Evolutionary conservation across 2,329 filamentous ascomycete genomes (phyloP), one percentile per base, ranked within the genome.

Genomic region (Colletotrichum sidae): DNA sequence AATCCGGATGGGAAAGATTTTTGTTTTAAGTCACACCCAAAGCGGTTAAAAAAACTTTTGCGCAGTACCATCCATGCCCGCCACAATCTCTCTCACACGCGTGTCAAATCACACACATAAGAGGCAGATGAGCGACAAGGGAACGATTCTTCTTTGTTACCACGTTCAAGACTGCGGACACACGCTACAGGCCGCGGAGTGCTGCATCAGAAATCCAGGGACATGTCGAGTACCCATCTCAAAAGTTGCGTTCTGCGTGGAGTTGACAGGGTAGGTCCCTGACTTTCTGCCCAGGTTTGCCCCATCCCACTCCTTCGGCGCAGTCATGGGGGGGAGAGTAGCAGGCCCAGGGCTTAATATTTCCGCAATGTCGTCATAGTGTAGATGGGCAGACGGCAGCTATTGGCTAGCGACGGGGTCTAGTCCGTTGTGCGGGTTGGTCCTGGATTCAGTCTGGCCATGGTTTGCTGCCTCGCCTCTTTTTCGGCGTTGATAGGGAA

Each of bases 331-430:
- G 25, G 25, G 25, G 4, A 5, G 25, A 25, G 25, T 25, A 25
- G 25, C 25, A 53, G 47, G 58, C 41, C 52, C 57, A 62, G 41
- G 58, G 47, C 33, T 47, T 13, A 52, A 61, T 41, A 52, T 56
- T 55, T 65, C 62, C 62, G 58, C 58, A 65, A 65, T 65, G 58
- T 65, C 62, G 62, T 65, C 62, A 65, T 65, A 57, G 62, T 50
- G 41, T 25, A 39, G 2, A 17, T 33, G 17, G n/a, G 57, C n/a
- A 45, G 49, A 60, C 35, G 37, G 39, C 15, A 10, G 55, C 8
- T 9, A 25, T 10, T 17, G 8, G n/a, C 15, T n/a, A 17, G 42
- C 15, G 45, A 17, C 7, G 17, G 45, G n/a, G 45, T 47, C 11
- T n/a, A n/a, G 15, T 35, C 13, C 55, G 56, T 65, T 35, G 62